Evolutionary conservation across 164 flowering plant species (phyloP), one percentile per base, ranked within the genome.

Genomic region (Houttuynia cordata): DNA sequence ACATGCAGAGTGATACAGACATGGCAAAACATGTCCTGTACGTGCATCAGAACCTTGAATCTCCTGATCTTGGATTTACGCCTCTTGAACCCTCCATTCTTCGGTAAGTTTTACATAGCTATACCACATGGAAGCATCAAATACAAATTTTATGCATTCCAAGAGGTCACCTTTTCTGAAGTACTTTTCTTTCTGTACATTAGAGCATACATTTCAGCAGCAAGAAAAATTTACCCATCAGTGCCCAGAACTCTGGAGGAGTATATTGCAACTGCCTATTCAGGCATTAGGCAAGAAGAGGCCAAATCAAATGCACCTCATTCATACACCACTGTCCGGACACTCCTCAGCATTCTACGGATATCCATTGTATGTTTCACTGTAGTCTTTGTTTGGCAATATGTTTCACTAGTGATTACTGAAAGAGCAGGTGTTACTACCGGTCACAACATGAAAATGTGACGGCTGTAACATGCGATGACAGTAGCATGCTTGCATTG

Each of bases 1-100:
- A 94, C 69, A 91, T 94, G 99, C 97, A 94, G 52, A 84, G 75
- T 67, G 97, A 94, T 75, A 91, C 91, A 75, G 96, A 94, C 75
- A 56, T 94, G 94, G 99, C 97, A 25, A 85, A 93, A 77, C 99
- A 91, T 73, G 81, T 94, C 54, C 77, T 88, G 40, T 80, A 83
- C 76, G 99, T 94, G 61, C 99, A 94, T 74, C 96, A 91, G 79
- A 80, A 83, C 18, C 81, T 70, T 70, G 89, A 88, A 75, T 84
- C 96, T 64, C 99, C 99, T 57, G 86, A 92, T 60, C 96, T 91
- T 69, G 99, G 97, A 51, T 94, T 91, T 71, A 74, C 88, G 68
- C 97, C 99, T 15, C 88, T 94, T 40, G 96, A 91, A 60, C 85
- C 99, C 57, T 78, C 96, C 56, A 60, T 94, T 61, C 96, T 94